Evolutionary conservation across 352 stramenopile species (phyloP), one percentile per base, ranked within the genome.

Genomic region (Pythium utonaiense): DNA sequence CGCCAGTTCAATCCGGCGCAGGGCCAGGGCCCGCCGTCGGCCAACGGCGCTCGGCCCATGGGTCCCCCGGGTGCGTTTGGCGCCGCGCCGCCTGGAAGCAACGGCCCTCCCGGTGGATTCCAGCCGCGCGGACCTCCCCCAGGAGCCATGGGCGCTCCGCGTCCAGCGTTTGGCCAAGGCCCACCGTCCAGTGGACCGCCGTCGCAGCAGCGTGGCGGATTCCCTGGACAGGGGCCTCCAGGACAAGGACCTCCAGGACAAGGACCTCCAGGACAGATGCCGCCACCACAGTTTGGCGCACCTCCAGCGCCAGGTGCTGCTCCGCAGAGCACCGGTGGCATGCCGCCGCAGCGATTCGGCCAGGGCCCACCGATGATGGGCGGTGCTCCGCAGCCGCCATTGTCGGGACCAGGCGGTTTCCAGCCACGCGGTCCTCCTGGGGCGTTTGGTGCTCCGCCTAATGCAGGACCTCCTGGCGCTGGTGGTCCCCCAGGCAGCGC

Each of bases 1-100:
- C 78, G 79, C 19, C 79, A 77, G 45, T 89, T 91, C 48, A 89
- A 91, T 64, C 76, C 83, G 3, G 75, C 63, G 22, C 53, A 71
- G 53, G 54, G 34, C 34, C 63, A 70, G 45, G 52, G 53, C 3
- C 64, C 53, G 42, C 58, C 53, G 25, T 70, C 64, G 19, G 47
- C 55, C 4, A 56, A 44, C 19, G 57, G 57, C 22, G 45, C 44
- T 6, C 30, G 57, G 13, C 59, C 48, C 50, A 62, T 57, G 51
- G 52, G 41, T 24, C 19, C 50, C 3, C 50, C 30, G 17, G 33
- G n/a, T 19, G 56, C 45, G 16, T 57, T 44, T 40, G 45, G 24
- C 33, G 55, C 16, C 38, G 54, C 31, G 27, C 57, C 57, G 16
- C 28, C 49, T 50, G 36, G 40, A 40, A 53, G 45, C n/a, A 45